Conservation (phyloP, 768 basidiomycete species). For the Boletus sp. region DNA sequence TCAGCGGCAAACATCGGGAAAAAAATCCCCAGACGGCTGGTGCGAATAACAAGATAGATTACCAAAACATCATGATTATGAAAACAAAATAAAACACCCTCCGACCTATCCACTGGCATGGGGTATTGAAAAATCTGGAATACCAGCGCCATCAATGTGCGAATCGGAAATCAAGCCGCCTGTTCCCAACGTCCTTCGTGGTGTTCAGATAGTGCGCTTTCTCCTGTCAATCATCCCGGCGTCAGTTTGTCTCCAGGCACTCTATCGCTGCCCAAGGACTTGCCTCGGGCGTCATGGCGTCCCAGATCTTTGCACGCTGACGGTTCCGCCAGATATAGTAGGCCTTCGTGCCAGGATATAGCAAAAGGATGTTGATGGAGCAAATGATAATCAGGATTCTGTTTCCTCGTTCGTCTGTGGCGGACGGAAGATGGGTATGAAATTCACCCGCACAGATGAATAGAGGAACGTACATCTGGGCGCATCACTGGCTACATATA, state of each 20-base stretch:
- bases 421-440: not conserved
- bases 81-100: not conserved
- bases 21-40: no score
- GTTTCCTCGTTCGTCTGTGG: constrained; percentile 56
- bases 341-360: constrained; percentile 52
- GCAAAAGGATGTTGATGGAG: constrained; percentile 44
- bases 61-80: not conserved
- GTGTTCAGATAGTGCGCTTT: constrained; percentile 44
- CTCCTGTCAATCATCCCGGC: constrained; percentile 35
- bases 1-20: no score
- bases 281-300: constrained; percentile 50
- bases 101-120: not conserved
- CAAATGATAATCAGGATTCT: constrained; percentile 50
- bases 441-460: no score
- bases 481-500: constrained; percentile 57
- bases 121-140: no score
- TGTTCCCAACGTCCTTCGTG: constrained; percentile 52
- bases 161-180: constrained; percentile 60
- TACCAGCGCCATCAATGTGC: constrained; percentile 38
- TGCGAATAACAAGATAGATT: not conserved
- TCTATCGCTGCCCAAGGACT: not conserved
- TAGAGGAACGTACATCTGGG: constrained; percentile 43
- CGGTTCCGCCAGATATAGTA: constrained; percentile 61
- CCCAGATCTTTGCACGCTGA: constrained; percentile 52
- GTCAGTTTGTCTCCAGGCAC: not conserved